Evolutionary conservation across 192 early-diverging fungal genomes (phyloP), one percentile per base, ranked within the genome.

Genomic region (Gryganskiella cystojenkinii): DNA sequence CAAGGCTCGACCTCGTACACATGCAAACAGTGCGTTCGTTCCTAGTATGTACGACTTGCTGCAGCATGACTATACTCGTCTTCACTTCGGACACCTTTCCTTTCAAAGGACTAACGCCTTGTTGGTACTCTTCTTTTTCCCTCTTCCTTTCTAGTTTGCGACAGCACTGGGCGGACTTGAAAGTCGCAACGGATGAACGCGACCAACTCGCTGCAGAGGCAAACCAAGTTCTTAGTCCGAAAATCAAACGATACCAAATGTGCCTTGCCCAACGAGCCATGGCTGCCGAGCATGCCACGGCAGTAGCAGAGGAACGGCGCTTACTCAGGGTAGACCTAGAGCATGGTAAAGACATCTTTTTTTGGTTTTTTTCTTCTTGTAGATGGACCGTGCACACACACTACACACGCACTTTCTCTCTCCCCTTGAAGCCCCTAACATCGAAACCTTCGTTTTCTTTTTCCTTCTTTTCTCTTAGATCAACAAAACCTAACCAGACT

Each of bases 1-100:
- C 74, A 69, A 43, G 47, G 66, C 35, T 64, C 74, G 10, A 56
- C 66, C 46, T 78, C 74, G 19, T 78, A 78, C 66, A 78, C 74
- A 42, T 78, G 74, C 31, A 61, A 62, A 15, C 53, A 55, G 30
- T 78, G 74, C 46, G 66, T 78, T 19, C 67, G 56, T 14, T 68
- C 66, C 25, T 58, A 61, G 74, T 78, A 78, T 54, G 74, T 78
- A 57, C 51, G 25, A 17, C 58, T 19, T 8, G 7, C 19, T 3
- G 4, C 3, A 14, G 44, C 24, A 7, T 7, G 25, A 3, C 27
- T 15, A 17, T 55, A 20, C 25, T 55, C 24, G 19, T 27, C 14
- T 40, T 20, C 25, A 0, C 31, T 50, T 25, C 15, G 14, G n/a
- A n/a, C n/a, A n/a, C n/a, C 25, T 4, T 40, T n/a, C 35, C 61